phyloP scores from a whole-genome alignment of 345 rosid species.

The Nephelium lappaceum region DNA sequence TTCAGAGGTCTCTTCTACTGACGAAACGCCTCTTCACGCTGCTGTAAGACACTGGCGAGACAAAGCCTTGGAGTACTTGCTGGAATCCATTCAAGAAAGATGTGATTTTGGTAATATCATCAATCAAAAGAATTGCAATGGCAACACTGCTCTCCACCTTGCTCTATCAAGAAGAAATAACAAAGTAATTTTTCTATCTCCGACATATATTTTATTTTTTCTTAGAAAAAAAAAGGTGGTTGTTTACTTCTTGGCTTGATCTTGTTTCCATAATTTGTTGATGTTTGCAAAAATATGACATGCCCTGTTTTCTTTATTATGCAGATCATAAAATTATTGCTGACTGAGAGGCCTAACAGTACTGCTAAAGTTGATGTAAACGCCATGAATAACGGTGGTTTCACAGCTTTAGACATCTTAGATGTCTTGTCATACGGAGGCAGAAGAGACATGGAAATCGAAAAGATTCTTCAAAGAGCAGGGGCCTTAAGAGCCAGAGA shows the following conservation, averaged over 20 bases:
- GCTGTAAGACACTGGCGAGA: background rate
- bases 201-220: background rate
- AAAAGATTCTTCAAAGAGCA: background rate
- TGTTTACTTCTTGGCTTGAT: background rate
- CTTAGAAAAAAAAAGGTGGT: background rate
- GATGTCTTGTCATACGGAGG: background rate
- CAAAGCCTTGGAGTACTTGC: background rate
- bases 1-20: background rate
- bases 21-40: slow-evolving; percentile 1
- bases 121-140: background rate
- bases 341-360: background rate
- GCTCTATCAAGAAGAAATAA: slow-evolving; percentile 1
- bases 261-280: too few relatives aligned
- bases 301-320: background rate
- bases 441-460: background rate
- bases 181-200: background rate
- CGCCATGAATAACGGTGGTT: slow-evolving; percentile 10
- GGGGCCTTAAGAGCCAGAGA: slow-evolving; percentile 10
- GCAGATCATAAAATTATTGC: slow-evolving; percentile 8
- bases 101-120: background rate
- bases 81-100: background rate
- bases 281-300: too few relatives aligned
- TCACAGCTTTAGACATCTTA: slow-evolving; percentile 16
- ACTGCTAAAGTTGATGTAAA: background rate
- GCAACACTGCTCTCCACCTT: background rate